Conservation (phyloP, 768 basidiomycete genomes). For the Zangia roseola region DNA sequence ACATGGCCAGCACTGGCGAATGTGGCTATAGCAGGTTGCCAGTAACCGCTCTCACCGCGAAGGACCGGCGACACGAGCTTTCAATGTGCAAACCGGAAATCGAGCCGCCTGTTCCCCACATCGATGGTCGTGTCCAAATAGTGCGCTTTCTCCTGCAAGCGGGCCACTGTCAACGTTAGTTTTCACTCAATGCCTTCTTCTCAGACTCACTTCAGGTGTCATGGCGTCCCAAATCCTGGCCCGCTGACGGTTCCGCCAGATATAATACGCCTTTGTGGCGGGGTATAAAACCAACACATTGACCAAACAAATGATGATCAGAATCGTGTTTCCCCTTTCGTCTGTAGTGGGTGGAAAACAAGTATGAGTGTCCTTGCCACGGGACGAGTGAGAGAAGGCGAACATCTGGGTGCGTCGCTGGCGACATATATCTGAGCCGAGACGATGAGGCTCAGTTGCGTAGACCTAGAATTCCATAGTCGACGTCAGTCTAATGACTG, state of each 20-base stretch:
- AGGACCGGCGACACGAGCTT: no score
- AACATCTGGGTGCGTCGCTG: constrained; percentile 57
- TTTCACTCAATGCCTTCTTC: no score
- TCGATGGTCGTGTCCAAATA: constrained; percentile 44
- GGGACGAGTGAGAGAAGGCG: constrained; percentile 7
- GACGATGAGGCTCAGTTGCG: constrained; percentile 44
- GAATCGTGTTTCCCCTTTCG: constrained; percentile 52
- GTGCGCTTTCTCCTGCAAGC: constrained; percentile 49
- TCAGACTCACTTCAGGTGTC: constrained; percentile 43
- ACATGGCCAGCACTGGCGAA: no score
- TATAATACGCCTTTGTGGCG: constrained; percentile 51
- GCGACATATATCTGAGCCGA: constrained; percentile 54
- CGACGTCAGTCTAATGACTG: no score
- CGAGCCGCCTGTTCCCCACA: constrained; percentile 54
- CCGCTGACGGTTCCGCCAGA: constrained; percentile 63
- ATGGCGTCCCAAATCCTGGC: constrained; percentile 62
- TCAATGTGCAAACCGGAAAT: constrained; percentile 62
- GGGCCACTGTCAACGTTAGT: not conserved
- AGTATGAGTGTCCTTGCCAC: not conserved
- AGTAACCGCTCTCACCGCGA: no score
- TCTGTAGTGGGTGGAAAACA: constrained; percentile 32
- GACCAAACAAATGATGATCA: constrained; percentile 51
- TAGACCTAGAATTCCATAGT: constrained; percentile 38
- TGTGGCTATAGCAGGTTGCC: no score
- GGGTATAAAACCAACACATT: constrained; percentile 54